A percentile compares a stretch with the other conserved stretches of the same genome.
These are phyloP conservation scores for Microbotryum saponariae DNA, from an alignment of 1,284 basidiomycete genomes.

Conservation along the genomic window DNA sequence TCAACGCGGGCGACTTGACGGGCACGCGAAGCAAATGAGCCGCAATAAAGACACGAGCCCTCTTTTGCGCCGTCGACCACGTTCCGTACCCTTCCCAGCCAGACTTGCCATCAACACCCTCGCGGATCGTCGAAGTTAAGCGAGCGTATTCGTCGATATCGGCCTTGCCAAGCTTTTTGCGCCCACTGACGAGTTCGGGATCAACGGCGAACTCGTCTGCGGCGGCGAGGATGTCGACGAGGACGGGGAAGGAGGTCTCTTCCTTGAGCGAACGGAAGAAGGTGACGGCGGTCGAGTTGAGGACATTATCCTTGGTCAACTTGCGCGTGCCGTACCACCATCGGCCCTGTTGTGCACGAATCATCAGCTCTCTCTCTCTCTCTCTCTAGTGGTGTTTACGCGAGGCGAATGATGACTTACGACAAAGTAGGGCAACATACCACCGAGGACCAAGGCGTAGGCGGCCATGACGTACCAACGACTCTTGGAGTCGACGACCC, in stretches of 20 bases:
- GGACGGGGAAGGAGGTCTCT: slow-evolving; percentile 63
- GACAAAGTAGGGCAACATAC: slow-evolving; percentile 76
- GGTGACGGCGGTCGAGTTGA: slow-evolving; percentile 70
- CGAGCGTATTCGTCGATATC: slow-evolving; percentile 29
- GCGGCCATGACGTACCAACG: slow-evolving; percentile 80
- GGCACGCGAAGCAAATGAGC: slow-evolving; percentile 75
- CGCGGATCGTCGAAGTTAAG: slow-evolving; percentile 20
- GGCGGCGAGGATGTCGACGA: slow-evolving; percentile 65
- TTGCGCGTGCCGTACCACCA: slow-evolving; percentile 97
- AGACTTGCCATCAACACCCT: slow-evolving; percentile 40
- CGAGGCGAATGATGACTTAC: slow-evolving; percentile 44
- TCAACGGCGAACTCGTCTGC: slow-evolving; percentile 59
- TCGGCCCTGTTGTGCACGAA: slow-evolving; percentile 54
- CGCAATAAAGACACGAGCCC: slow-evolving; percentile 69
- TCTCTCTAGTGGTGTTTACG: background rate
- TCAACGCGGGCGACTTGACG: slow-evolving; percentile 52
- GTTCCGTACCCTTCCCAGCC: slow-evolving; percentile 28
- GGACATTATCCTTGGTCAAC: slow-evolving; percentile 86
- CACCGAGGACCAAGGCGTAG: slow-evolving; percentile 82
- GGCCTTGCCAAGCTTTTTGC: slow-evolving; percentile 20
- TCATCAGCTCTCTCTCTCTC: too few species aligned
- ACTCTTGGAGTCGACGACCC: slow-evolving; percentile 89
- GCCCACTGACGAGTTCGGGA: slow-evolving; percentile 16
- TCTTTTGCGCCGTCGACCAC: slow-evolving; percentile 37
- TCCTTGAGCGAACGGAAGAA: slow-evolving; percentile 86